Percentiles rank a stretch among this genome's conserved stretches.
Conservation (phyloP, 768 basidiomycete genomes). For the Russula vinacea region DNA sequence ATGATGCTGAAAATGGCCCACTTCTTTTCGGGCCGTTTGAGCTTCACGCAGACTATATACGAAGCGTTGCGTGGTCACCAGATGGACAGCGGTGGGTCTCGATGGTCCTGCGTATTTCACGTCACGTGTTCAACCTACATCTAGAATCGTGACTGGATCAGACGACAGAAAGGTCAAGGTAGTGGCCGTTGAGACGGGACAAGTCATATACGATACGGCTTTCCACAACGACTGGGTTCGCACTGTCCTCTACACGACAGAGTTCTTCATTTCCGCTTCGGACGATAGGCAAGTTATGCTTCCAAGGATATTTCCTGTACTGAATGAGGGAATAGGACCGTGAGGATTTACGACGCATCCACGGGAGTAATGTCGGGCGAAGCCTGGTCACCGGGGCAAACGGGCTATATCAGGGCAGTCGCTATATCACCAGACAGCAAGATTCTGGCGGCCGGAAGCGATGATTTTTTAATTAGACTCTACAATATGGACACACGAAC, state of each 20-base stretch:
- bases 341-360: slow-evolving; percentile 20
- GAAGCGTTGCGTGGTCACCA: slow-evolving; percentile 35
- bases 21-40: slow-evolving; percentile 25
- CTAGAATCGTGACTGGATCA: slow-evolving; percentile 21
- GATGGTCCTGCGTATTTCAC: neutral
- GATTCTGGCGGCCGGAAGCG: slow-evolving; percentile 27
- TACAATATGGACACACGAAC: slow-evolving; percentile 16
- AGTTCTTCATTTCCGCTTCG: slow-evolving; percentile 18
- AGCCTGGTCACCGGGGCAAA: slow-evolving; percentile 22
- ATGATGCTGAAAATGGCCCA: slow-evolving; percentile 32
- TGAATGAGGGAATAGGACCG: slow-evolving; percentile 12
- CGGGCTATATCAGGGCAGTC: slow-evolving; percentile 22
- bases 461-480: slow-evolving; percentile 14
- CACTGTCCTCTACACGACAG: slow-evolving; percentile 5
- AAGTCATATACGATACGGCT: slow-evolving; percentile 12
- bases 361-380: slow-evolving; percentile 15
- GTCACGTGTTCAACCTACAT: neutral
- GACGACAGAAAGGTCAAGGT: slow-evolving; percentile 23
- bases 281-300: slow-evolving; percentile 9
- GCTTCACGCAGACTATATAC: slow-evolving; percentile 29
- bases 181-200: slow-evolving; percentile 9
- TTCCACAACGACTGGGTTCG: slow-evolving; percentile 24
- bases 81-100: slow-evolving; percentile 22
- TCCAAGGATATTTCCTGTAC: neutral
- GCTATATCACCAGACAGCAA: slow-evolving; percentile 34